phyloP scores from a whole-genome alignment of 1,284 basidiomycete genomes.

The Trametes versicolor region DNA sequence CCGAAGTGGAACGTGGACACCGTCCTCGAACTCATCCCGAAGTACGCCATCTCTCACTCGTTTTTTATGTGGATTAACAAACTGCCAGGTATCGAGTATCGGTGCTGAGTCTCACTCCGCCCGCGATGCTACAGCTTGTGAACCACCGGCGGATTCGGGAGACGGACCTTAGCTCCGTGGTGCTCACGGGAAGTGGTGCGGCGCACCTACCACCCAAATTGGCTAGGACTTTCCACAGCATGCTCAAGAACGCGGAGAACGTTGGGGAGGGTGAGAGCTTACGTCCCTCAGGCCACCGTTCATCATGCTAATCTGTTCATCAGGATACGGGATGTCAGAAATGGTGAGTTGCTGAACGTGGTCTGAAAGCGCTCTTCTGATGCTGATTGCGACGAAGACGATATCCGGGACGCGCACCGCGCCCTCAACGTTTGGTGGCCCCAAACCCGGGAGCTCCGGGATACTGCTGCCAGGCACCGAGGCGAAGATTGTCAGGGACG shows the following conservation, averaged over 20 bases:
- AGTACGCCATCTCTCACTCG: constrained; percentile 53
- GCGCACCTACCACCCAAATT: constrained; percentile 73
- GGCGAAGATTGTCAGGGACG: constrained; percentile 67
- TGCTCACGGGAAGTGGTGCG: constrained; percentile 60
- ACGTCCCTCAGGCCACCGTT: too few relatives aligned
- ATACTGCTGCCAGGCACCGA: constrained; percentile 71
- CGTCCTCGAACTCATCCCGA: constrained; percentile 53
- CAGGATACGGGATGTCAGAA: constrained; percentile 84
- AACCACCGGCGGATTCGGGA: constrained; percentile 59
- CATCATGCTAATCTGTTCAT: background rate
- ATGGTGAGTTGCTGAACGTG: constrained; percentile 53
- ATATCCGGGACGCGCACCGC: constrained; percentile 56
- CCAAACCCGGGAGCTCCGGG: constrained; percentile 59
- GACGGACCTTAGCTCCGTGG: constrained; percentile 64
- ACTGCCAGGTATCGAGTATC: constrained; percentile 60
- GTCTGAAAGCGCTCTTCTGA: background rate
- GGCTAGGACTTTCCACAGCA: constrained; percentile 50
- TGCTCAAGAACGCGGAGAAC: constrained; percentile 47
- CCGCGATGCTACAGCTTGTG: constrained; percentile 71
- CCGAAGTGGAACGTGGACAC: constrained; percentile 66
- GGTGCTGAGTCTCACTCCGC: constrained; percentile 64
- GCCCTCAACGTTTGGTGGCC: constrained; percentile 57
- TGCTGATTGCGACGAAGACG: constrained; percentile 54
- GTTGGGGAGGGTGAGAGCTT: constrained; percentile 61
- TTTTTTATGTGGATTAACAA: constrained; percentile 42